These are phyloP conservation scores for Haberlea rhodopensis DNA, from an alignment of 257 asterid genomes.

Conservation along the genomic window DNA sequence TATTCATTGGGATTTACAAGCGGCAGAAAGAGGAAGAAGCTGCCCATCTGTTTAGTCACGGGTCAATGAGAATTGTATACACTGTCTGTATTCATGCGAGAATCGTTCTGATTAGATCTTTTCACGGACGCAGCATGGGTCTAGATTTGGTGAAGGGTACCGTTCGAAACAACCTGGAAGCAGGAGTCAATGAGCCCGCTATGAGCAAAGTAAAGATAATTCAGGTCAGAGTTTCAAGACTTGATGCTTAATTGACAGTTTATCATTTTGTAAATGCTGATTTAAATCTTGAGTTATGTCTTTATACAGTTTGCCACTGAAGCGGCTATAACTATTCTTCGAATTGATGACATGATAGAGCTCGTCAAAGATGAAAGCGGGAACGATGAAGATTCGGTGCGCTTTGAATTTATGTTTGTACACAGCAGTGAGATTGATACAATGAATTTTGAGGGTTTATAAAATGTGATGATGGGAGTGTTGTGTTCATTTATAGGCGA, in stretches of 20 bases:
- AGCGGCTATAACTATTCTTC: constrained; percentile 97
- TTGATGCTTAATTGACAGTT: constrained; percentile 6
- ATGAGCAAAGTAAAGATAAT: constrained; percentile 99
- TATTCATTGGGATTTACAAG: background rate
- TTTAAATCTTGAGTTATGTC: background rate
- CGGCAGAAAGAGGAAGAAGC: background rate
- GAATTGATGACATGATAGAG: constrained; percentile 96
- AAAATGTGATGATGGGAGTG: background rate
- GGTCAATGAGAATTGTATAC: background rate
- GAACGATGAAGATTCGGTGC: constrained; percentile 42
- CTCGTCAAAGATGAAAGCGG: constrained; percentile 82
- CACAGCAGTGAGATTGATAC: background rate
- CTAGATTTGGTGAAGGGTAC: constrained; percentile 80
- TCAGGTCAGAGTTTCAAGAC: constrained; percentile 47
- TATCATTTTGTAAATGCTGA: background rate
- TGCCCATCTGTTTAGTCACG: background rate
- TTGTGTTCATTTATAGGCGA: too few species aligned
- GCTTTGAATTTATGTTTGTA: constrained; percentile 11
- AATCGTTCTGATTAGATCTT: constrained; percentile 2
- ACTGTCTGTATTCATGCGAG: background rate
- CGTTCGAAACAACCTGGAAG: constrained; percentile 82
- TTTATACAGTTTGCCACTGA: constrained; percentile 93
- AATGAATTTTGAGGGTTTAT: background rate
- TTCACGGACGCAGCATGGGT: constrained; percentile 71
- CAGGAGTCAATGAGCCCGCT: constrained; percentile 96